These are phyloP conservation scores for Yamadazyma triangularis DNA, from an alignment of 1,139 yeast genomes.

Conservation along the genomic window DNA sequence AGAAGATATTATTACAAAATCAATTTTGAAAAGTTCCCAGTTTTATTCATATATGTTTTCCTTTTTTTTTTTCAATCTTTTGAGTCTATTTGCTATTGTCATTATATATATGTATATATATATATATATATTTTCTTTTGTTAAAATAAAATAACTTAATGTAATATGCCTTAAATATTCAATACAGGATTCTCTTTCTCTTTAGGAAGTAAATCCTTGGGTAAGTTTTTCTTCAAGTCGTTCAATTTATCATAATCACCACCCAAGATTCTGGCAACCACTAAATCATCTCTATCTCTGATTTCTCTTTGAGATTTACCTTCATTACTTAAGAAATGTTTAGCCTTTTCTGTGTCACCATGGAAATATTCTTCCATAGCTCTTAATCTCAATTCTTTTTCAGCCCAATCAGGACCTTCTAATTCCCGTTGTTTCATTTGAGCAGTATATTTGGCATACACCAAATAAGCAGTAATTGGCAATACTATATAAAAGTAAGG, in stretches of 20 bases:
- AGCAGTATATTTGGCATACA: conserved; percentile 43
- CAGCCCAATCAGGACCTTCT: conserved; percentile 73
- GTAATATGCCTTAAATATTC: conserved; percentile 20
- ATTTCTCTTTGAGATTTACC: conserved; percentile 57
- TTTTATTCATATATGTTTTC: too few relatives aligned
- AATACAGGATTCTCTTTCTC: conserved; percentile 31
- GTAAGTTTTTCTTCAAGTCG: conserved; percentile 57
- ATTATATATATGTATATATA: too few relatives aligned
- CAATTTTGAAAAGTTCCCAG: too few relatives aligned
- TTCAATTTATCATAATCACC: conserved; percentile 84
- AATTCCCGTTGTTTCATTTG: conserved; percentile 40
- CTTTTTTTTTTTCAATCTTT: too few relatives aligned
- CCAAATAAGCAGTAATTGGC: conserved; percentile 44
- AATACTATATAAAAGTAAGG: conserved; percentile 73
- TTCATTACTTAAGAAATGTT: conserved; percentile 51
- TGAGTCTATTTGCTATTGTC: too few relatives aligned
- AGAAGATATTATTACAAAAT: too few relatives aligned
- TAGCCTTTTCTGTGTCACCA: conserved; percentile 57
- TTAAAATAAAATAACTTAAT: conserved; percentile 2
- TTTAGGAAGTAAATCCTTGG: conserved; percentile 36
- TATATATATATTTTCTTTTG: conserved; percentile 2
- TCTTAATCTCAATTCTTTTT: conserved; percentile 76
- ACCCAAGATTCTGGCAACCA: conserved; percentile 75
- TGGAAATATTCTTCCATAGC: conserved; percentile 63
- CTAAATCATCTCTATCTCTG: conserved; percentile 69